Percentiles rank a stretch among this genome's conserved stretches.
Conservation (phyloP, 257 asterid genomes). For the Primulina eburnea region DNA sequence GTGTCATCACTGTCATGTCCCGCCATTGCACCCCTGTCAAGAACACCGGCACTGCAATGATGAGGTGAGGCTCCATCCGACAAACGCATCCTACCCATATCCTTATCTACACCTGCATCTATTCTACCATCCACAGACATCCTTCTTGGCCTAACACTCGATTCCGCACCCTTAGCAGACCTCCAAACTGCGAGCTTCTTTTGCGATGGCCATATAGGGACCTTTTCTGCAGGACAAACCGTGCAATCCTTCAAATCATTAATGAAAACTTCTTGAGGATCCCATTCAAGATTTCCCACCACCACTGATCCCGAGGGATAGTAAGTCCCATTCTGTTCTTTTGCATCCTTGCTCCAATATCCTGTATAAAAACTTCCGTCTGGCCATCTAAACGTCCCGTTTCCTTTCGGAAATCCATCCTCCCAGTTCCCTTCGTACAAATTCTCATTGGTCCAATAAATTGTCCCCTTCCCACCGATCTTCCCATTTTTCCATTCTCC, state of each 20-base stretch:
- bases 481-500: conserved; percentile 82
- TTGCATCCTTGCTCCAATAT: conserved; percentile 69
- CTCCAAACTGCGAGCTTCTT: conserved; percentile 75
- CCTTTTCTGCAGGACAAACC: conserved; percentile 55
- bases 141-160: conserved; percentile 45
- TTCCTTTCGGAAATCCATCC: conserved; percentile 72
- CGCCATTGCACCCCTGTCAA: conserved; percentile 11
- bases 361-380: conserved; percentile 83
- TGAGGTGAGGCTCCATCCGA: conserved; percentile 64
- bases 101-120: conserved; percentile 56
- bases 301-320: conserved; percentile 54
- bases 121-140: conserved; percentile 78
- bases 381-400: conserved; percentile 54
- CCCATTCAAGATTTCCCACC: conserved; percentile 70
- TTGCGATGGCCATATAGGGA: conserved; percentile 78
- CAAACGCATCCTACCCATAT: conserved; percentile 49
- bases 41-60: conserved; percentile 27
- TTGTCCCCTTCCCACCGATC: conserved; percentile 58
- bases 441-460: conserved; percentile 61
- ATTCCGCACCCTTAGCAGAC: conserved; percentile 41
- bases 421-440: conserved; percentile 76
- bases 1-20: conserved; percentile 30
- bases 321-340: conserved; percentile 66
- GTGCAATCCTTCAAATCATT: conserved; percentile 57
- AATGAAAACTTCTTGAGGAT: conserved; percentile 60